These are phyloP conservation scores for Yamadazyma sp. DNA, from an alignment of 1,139 yeast genomes.

Conservation along the genomic window DNA sequence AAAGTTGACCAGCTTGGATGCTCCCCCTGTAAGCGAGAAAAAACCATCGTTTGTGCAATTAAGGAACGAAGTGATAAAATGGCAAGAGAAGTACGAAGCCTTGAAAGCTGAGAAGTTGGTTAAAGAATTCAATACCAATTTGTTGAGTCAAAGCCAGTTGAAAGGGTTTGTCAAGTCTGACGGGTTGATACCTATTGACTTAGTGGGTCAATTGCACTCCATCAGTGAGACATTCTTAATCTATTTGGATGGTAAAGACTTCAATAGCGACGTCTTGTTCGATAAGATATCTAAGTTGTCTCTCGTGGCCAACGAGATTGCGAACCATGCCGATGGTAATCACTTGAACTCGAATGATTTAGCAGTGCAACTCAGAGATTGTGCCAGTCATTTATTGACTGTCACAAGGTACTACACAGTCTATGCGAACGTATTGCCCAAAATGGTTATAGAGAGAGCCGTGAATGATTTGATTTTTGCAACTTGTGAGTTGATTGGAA, in stretches of 20 bases:
- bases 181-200: constrained; percentile 47
- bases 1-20: constrained; percentile 21
- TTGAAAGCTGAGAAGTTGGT: constrained; percentile 32
- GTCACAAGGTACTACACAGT: constrained; percentile 75
- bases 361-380: constrained; percentile 54
- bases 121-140: constrained; percentile 22
- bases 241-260: constrained; percentile 32
- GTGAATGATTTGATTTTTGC: constrained; percentile 73
- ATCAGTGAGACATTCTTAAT: constrained; percentile 45
- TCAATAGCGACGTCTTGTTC: constrained; percentile 47
- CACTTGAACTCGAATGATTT: constrained; percentile 36
- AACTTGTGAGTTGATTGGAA: constrained; percentile 62
- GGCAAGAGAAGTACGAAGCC: constrained; percentile 51
- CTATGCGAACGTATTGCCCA: constrained; percentile 66
- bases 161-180: constrained; percentile 31
- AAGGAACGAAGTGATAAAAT: constrained; percentile 32
- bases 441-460: constrained; percentile 73
- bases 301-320: constrained; percentile 48
- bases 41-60: constrained; percentile 24
- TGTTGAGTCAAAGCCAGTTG: constrained; percentile 26
- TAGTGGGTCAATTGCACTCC: constrained; percentile 48
- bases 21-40: constrained; percentile 11
- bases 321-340: constrained; percentile 40
- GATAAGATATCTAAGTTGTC: constrained; percentile 56
- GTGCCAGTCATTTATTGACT: constrained; percentile 76